These are phyloP conservation scores for Ganoderma sinense DNA, from an alignment of 1,284 basidiomycete genomes.

Conservation along the genomic window DNA sequence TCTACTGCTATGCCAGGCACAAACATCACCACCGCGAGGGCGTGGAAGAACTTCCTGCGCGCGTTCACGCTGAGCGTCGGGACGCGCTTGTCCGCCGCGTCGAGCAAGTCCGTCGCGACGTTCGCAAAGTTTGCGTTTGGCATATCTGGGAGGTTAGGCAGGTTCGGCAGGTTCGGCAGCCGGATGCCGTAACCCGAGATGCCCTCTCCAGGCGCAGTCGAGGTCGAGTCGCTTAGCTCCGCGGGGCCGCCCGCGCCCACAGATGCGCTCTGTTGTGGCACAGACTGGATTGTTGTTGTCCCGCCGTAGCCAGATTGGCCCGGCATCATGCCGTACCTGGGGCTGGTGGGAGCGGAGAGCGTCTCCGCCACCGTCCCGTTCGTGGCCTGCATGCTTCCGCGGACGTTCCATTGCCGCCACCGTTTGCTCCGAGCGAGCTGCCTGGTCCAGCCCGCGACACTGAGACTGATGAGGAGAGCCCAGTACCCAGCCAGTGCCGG, in stretches of 20 bases:
- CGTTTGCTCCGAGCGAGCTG: conserved; percentile 81
- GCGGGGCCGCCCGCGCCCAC: conserved; percentile 7
- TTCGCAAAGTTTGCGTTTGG: conserved; percentile 54
- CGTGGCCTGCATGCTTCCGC: conserved; percentile 22
- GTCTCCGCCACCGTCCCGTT: conserved; percentile 29
- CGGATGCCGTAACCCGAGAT: conserved; percentile 47
- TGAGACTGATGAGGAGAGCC: conserved; percentile 81
- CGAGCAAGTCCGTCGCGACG: conserved; percentile 83
- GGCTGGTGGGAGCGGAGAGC: conserved; percentile 18
- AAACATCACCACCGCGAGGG: conserved; percentile 95
- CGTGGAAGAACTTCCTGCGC: conserved; percentile 98
- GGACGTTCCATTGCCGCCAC: conserved; percentile 58
- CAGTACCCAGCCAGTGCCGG: conserved; percentile 86
- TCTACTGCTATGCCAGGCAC: conserved; percentile 93
- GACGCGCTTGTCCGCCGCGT: conserved; percentile 87
- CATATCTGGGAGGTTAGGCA: conserved; percentile 51
- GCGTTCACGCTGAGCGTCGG: conserved; percentile 93
- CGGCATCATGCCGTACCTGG: conserved; percentile 25
- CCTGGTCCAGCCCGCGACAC: conserved; percentile 93
- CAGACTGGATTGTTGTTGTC: conserved; percentile 8
- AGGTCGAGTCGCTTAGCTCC: conserved; percentile 36
- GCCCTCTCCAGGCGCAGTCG: conserved; percentile 33
- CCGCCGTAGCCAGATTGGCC: conserved; percentile 17
- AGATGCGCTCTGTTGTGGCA: conserved; percentile 8
- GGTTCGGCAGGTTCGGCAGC: conserved; percentile 56